phyloP scores from a whole-genome alignment of 768 basidiomycete species.

The Suillus ampliporus region DNA sequence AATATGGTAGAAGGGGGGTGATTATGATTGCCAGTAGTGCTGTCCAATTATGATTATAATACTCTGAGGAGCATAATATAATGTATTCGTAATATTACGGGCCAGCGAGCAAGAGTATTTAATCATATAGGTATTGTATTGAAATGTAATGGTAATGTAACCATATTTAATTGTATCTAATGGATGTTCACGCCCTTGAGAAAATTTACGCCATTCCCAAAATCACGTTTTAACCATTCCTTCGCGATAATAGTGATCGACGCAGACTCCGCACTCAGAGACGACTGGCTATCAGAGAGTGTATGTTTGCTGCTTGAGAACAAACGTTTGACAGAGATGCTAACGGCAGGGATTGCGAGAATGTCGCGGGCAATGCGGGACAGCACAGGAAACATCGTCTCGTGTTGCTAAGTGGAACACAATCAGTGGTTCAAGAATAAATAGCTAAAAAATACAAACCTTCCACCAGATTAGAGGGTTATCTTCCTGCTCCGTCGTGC shows the following conservation, averaged over 20 bases:
- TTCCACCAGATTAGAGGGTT: not conserved
- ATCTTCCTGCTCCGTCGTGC: not conserved
- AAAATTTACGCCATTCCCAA: constrained; percentile 20
- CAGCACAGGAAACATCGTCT: not conserved
- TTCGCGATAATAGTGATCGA: constrained; percentile 19
- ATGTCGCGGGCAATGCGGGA: not conserved
- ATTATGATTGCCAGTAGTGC: too few species aligned
- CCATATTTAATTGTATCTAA: constrained; percentile 8
- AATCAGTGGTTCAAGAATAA: not conserved
- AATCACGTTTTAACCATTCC: constrained; percentile 23
- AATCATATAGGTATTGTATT: not conserved
- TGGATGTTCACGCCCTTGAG: constrained; percentile 18
- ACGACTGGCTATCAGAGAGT: constrained; percentile 17
- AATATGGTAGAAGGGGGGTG: too few species aligned
- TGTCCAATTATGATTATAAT: too few species aligned
- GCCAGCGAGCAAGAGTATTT: not conserved
- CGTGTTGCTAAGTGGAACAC: not conserved
- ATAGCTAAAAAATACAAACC: not conserved
- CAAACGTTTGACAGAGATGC: constrained; percentile 24
- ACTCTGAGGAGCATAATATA: too few species aligned
- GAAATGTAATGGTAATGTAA: not conserved
- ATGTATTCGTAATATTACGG: too few species aligned
- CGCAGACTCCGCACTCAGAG: constrained; percentile 20
- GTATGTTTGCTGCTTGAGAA: constrained; percentile 25
- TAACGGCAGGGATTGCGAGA: constrained; percentile 22